Percentiles rank a stretch among this genome's conserved stretches.
Conservation (phyloP, 768 basidiomycete genomes). For the Lepiota brunneoincarnata region DNA sequence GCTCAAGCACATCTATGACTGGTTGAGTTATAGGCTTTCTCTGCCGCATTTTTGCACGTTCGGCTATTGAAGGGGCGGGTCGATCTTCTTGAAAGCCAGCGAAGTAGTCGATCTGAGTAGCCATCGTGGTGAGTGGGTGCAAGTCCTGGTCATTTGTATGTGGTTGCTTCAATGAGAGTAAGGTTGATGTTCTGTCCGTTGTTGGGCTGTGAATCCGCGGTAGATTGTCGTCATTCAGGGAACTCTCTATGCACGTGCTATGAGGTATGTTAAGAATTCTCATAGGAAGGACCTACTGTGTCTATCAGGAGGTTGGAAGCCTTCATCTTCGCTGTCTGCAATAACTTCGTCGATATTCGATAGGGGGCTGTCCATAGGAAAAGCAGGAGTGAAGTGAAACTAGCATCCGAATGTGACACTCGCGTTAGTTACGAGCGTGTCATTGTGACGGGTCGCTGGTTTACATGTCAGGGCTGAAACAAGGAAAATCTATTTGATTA, state of each 20-base stretch:
- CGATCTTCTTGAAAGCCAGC: slow-evolving; percentile 9
- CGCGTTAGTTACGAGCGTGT: background rate
- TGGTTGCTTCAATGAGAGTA: background rate
- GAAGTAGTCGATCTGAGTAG: slow-evolving; percentile 10
- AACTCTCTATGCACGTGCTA: slow-evolving; percentile 1
- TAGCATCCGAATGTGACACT: no score
- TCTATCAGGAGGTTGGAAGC: background rate
- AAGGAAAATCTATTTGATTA: slow-evolving; percentile 5
- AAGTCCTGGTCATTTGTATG: background rate
- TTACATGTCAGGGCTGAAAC: slow-evolving; percentile 19
- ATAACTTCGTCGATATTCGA: slow-evolving; percentile 38
- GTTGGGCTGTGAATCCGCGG: background rate
- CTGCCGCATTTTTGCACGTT: slow-evolving; percentile 55
- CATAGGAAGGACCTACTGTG: background rate
- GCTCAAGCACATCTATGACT: slow-evolving; percentile 14
- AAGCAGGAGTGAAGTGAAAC: no score
- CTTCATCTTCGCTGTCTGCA: slow-evolving; percentile 40
- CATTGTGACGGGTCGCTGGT: background rate
- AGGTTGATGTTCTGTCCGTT: background rate
- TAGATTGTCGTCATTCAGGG: background rate
- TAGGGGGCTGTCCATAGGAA: slow-evolving; percentile 6
- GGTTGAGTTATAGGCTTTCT: slow-evolving; percentile 18
- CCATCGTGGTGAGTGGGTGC: background rate
- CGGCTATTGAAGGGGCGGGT: slow-evolving; percentile 40
- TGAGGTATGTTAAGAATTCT: background rate